These are phyloP conservation scores for Harringtonia aguacate DNA, from an alignment of 2,329 filamentous ascomycete species.

Conservation along the genomic window DNA sequence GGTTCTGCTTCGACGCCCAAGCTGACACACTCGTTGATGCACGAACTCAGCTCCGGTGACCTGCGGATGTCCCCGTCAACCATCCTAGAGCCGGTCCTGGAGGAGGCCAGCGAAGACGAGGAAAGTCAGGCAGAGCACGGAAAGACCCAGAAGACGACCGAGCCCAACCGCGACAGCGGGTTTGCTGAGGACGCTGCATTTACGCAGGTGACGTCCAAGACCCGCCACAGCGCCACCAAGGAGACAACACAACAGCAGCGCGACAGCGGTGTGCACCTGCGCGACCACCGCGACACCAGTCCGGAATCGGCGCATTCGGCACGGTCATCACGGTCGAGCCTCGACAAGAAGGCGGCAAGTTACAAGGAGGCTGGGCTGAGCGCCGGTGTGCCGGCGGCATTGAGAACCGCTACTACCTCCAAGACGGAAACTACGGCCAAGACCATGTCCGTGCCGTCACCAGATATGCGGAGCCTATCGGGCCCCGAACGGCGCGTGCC, in stretches of 20 bases:
- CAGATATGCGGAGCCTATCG: too few relatives aligned
- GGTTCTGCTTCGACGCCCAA: too few relatives aligned
- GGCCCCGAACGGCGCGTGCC: slow-evolving; percentile 3
- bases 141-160: slow-evolving; percentile 14
- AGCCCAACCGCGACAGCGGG: slow-evolving; percentile 38
- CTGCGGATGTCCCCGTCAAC: slow-evolving; percentile 18
- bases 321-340: not conserved
- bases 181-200: slow-evolving; percentile 35
- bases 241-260: slow-evolving; percentile 23
- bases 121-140: slow-evolving; percentile 8
- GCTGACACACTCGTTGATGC: not conserved
- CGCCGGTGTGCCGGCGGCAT: slow-evolving; percentile 4
- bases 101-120: slow-evolving; percentile 36
- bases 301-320: not conserved
- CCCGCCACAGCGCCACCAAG: slow-evolving; percentile 14
- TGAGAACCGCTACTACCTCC: not conserved
- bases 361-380: slow-evolving; percentile 17
- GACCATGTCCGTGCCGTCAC: not conserved
- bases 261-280: slow-evolving; percentile 48
- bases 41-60: slow-evolving; percentile 6
- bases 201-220: slow-evolving; percentile 17
- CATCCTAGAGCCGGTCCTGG: slow-evolving; percentile 40
- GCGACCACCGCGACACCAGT: slow-evolving; percentile 22
- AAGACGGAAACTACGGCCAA: not conserved
- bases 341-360: not conserved